Conservation (phyloP, 345 rosid genomes). For the Leavenworthia alabamica region DNA sequence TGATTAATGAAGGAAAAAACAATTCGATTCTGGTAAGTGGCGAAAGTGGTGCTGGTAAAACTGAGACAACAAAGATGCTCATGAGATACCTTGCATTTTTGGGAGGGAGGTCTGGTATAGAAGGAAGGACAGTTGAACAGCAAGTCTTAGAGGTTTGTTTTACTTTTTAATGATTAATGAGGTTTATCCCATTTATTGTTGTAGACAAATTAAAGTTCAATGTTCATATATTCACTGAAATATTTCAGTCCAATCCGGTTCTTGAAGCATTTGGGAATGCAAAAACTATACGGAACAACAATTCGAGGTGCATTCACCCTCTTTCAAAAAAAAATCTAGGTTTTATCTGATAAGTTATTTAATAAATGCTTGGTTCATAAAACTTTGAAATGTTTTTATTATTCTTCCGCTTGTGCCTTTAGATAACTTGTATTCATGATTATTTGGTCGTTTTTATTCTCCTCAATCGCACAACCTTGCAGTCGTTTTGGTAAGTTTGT, state of each 20-base stretch:
- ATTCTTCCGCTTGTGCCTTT: not conserved
- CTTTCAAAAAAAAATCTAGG: not conserved
- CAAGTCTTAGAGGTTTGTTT: constrained; percentile 82
- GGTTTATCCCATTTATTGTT: not conserved
- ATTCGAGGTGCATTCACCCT: constrained; percentile 54
- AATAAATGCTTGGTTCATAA: constrained; percentile 2
- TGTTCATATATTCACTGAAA: constrained; percentile 1
- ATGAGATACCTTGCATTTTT: constrained; percentile 89
- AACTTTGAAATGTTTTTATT: not conserved
- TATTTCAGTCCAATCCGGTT: constrained; percentile 84
- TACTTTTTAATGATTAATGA: not conserved
- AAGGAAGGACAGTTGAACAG: constrained; percentile 93
- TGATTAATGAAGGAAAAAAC: constrained; percentile 85
- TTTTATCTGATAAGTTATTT: not conserved
- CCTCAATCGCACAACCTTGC: constrained; percentile 17
- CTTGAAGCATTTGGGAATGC: constrained; percentile 99
- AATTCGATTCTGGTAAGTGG: constrained; percentile 94
- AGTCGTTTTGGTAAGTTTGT: constrained; percentile 97
- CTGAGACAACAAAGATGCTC: constrained; percentile 96
- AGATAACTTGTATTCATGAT: not conserved
- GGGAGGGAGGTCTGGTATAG: constrained; percentile 90
- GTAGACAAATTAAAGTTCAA: constrained; percentile 1
- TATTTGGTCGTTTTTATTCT: constrained; percentile 11
- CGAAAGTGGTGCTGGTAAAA: constrained; percentile 99
- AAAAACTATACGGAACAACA: constrained; percentile 87